phyloP scores from a whole-genome alignment of 371 early-diverging fungal species.

The Circinella minor region DNA sequence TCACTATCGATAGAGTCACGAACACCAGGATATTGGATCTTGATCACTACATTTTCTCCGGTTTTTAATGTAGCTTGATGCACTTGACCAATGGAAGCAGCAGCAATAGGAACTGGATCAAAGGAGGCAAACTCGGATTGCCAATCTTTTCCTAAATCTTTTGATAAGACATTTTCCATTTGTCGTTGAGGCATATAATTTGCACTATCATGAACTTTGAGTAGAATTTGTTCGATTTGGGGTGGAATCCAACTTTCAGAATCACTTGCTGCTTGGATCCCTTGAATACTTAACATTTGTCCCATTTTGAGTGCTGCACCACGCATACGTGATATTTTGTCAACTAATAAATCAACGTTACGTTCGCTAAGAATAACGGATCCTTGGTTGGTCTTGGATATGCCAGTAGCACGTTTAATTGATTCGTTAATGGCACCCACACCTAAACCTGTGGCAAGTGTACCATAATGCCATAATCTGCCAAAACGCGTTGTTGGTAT shows the following conservation, averaged over 20 bases:
- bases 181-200: conserved; percentile 94
- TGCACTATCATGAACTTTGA: conserved; percentile 92
- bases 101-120: conserved; percentile 84
- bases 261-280: conserved; percentile 46
- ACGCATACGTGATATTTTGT: conserved; percentile 90
- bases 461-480: conserved; percentile 72
- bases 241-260: conserved; percentile 66
- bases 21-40: conserved; percentile 97
- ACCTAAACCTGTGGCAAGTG: conserved; percentile 77
- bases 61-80: conserved; percentile 73
- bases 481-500: conserved; percentile 71
- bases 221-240: conserved; percentile 82
- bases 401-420: conserved; percentile 65
- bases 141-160: conserved; percentile 85
- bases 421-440: conserved; percentile 79
- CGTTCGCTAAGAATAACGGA: conserved; percentile 73
- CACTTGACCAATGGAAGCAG: conserved; percentile 97
- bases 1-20: conserved; percentile 89
- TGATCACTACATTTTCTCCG: conserved; percentile 80
- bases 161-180: conserved; percentile 75
- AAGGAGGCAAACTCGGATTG: conserved; percentile 68
- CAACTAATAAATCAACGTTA: conserved; percentile 89
- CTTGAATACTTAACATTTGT: conserved; percentile 97
- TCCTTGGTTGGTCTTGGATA: conserved; percentile 47
- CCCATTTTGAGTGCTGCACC: conserved; percentile 98